A percentile compares a stretch with the other conserved stretches of the same genome.
Conservation (phyloP, 805 yeast genomes). For the Ogataea corticis region DNA sequence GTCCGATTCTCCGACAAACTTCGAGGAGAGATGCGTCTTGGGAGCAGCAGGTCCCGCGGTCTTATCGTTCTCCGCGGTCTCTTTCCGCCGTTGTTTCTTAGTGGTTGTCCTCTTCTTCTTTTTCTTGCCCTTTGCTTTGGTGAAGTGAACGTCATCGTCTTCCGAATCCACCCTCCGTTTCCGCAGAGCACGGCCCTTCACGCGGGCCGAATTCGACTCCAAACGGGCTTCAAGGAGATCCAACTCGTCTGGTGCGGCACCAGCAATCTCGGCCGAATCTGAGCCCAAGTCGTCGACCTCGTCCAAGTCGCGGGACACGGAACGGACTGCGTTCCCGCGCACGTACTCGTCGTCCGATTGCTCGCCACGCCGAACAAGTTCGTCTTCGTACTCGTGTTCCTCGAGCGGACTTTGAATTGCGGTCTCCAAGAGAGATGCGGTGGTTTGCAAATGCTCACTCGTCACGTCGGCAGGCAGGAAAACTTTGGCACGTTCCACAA, state of each 20-base stretch:
- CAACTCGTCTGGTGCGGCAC: constrained; percentile 36
- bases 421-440: constrained; percentile 25
- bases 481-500: constrained; percentile 1
- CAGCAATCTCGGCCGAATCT: constrained; percentile 20
- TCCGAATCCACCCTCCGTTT: constrained; percentile 15
- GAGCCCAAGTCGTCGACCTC: constrained; percentile 39
- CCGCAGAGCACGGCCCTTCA: constrained; percentile 30
- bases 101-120: constrained; percentile 13
- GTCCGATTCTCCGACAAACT: constrained; percentile 59
- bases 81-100: too few species aligned
- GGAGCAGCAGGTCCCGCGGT: too few species aligned
- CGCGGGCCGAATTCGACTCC: constrained; percentile 13
- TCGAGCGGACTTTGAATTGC: constrained; percentile 3
- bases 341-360: background rate
- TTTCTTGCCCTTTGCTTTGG: constrained; percentile 12
- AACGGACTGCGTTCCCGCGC: background rate
- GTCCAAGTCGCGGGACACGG: background rate
- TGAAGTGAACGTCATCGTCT: constrained; percentile 15
- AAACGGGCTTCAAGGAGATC: constrained; percentile 41
- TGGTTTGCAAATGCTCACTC: constrained; percentile 11
- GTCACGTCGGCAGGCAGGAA: constrained; percentile 8
- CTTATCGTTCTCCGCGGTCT: too few species aligned
- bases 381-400: constrained; percentile 23
- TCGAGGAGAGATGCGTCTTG: constrained; percentile 46
- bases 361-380: constrained; percentile 7